Conservation (phyloP, 2,329 filamentous ascomycete species). For the Ophiocordyceps camponoti-leonardi region DNA sequence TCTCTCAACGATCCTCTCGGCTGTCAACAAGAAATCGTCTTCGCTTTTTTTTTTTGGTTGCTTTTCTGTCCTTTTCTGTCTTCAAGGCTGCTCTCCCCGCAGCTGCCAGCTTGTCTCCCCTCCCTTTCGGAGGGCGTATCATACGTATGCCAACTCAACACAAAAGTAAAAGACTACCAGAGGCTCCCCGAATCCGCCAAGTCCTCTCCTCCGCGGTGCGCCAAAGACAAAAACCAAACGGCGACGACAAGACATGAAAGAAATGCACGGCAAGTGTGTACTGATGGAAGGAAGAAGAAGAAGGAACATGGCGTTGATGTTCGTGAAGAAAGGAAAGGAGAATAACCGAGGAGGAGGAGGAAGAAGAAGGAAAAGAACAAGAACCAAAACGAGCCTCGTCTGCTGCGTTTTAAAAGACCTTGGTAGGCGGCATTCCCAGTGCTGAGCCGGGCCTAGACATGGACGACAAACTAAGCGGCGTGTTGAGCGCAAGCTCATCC, state of each 20-base stretch:
- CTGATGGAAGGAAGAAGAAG: neutral
- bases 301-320: too few relatives aligned
- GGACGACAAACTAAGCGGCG: slow-evolving; percentile 6
- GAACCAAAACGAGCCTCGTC: neutral
- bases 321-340: neutral
- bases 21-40: too few relatives aligned
- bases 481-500: slow-evolving; percentile 8
- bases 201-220: neutral
- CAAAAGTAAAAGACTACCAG: neutral
- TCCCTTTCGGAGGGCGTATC: too few relatives aligned
- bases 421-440: slow-evolving; percentile 5
- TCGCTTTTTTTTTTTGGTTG: too few relatives aligned
- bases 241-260: neutral
- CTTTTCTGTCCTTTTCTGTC: too few relatives aligned
- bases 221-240: neutral
- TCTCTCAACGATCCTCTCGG: too few relatives aligned
- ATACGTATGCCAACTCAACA: too few relatives aligned
- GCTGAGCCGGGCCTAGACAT: slow-evolving; percentile 7
- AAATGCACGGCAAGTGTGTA: neutral
- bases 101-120: too few relatives aligned
- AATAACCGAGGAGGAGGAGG: neutral
- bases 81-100: too few relatives aligned
- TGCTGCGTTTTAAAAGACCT: neutral
- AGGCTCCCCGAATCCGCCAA: neutral
- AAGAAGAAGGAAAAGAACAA: neutral